Evolutionary conservation across 1,284 basidiomycete species (phyloP).

Genomic region (Cutaneotrichosporon spelunceum): DNA sequence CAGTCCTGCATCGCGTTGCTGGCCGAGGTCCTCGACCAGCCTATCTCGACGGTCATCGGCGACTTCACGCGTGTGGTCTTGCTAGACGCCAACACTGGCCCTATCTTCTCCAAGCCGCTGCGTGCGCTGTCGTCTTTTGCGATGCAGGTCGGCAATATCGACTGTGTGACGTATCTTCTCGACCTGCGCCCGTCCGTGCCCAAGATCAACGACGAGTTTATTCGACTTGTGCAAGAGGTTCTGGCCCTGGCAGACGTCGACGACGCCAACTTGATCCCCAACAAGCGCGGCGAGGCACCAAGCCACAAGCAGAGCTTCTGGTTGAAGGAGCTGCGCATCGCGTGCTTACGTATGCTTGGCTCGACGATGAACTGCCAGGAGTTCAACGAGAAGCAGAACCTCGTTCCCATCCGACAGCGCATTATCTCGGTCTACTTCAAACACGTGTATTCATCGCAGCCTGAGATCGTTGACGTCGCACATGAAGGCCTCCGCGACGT

Average conservation of each 20-base stretch:
- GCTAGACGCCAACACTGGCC: constrained; percentile 58
- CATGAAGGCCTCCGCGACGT: constrained; percentile 91
- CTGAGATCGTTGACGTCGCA: constrained; percentile 92
- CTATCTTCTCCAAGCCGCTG: constrained; percentile 95
- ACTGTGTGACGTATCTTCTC: constrained; percentile 90
- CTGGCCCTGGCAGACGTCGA: constrained; percentile 95
- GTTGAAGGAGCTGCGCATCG: constrained; percentile 87
- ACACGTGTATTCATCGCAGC: constrained; percentile 89
- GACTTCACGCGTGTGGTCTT: constrained; percentile 83
- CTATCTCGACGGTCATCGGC: constrained; percentile 70
- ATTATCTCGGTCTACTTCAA: constrained; percentile 98
- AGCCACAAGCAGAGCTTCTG: constrained; percentile 78
- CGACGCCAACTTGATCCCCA: constrained; percentile 68
- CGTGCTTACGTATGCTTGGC: constrained; percentile 87
- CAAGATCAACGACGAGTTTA: constrained; percentile 86
- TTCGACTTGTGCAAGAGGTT: constrained; percentile 89
- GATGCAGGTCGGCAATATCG: constrained; percentile 97
- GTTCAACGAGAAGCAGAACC: constrained; percentile 76
- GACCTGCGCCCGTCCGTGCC: constrained; percentile 78
- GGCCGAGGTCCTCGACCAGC: constrained; percentile 68
- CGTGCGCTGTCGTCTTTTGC: constrained; percentile 91
- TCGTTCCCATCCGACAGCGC: constrained; percentile 69
- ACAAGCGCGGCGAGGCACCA: constrained; percentile 59
- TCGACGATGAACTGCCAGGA: constrained; percentile 93
- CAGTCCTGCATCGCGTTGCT: constrained; percentile 80